Base-by-base conservation (phyloP, 2,329 filamentous ascomycete genomes). In the Talaromyces rugulosus region DNA sequence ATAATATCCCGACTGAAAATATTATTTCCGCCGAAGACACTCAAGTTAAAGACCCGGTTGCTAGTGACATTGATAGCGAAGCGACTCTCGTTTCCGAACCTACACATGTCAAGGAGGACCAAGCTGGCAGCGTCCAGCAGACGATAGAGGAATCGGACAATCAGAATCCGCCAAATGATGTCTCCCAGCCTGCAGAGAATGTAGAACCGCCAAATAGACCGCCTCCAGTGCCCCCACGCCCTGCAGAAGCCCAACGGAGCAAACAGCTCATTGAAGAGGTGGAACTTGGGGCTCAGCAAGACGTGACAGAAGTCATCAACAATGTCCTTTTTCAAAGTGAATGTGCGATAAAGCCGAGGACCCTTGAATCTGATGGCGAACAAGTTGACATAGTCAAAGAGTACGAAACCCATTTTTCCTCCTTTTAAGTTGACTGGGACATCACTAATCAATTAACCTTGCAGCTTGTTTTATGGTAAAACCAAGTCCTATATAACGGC, bases 221-320 rank as follows among this genome's bases (percentile, higher is more conserved):
- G 31, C 86, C 87, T 47, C 85, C 86, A 56, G 77, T 88, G 8
- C 86, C 85, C 34, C 85, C 85, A 47, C 77, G 85, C 55, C 77
- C 82, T 64, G 68, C 74, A 4, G 68, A 74, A 59, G 50, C 67
- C 14, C 72, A 77, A 42, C 67, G 66, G 5, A 67, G 75, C 62
- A 74, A 74, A 60, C 72, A 74, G 58, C 69, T 73, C 59, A 71
- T 82, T 27, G 80, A 82, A 40, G 79, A 83, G 60, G 80, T 86
- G 5, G 81, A 87, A 67, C 80, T 84, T 50, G 84, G 83, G 18
- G 84, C 91, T 36, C 95, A 99, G 71, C 93, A 99, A 77, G 95
- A 99, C 76, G 94, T 97, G 4, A 92, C 92, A 12, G 95, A 99
- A 75, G 94, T 97, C 53, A 93, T 97, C 79, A 92, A 92, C 62